Base-by-base conservation (phyloP, 495 filamentous ascomycete species). In the Thermochaetoides thermophila region DNA sequence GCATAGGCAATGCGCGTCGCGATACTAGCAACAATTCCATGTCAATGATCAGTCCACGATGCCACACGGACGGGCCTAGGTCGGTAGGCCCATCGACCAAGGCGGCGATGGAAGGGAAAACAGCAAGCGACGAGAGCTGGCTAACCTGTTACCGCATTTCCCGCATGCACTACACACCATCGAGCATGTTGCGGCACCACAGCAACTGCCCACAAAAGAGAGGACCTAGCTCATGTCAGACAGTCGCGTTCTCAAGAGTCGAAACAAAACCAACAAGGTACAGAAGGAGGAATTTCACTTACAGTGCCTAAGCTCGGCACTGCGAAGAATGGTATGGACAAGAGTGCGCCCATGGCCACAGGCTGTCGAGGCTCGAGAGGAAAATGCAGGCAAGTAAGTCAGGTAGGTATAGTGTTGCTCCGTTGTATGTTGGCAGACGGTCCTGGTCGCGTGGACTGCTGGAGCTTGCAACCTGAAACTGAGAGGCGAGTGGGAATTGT, bases 1-100 rank as follows among this genome's bases (percentile, higher is more conserved):
- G 91, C 89, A 59, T 96, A 97, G 49, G 81, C 86, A 57, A 97
- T 93, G 62, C 89, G 78, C 49, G 89, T 97, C 22, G 86, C 85
- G 62, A 94, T 85, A 56, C 84, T 92, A n/a, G n/a, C n/a, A n/a
- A n/a, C n/a, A n/a, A n/a, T n/a, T n/a, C n/a, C n/a, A n/a, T n/a
- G n/a, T n/a, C n/a, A n/a, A n/a, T n/a, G n/a, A n/a, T n/a, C n/a
- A n/a, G n/a, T n/a, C n/a, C n/a, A n/a, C n/a, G n/a, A n/a, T n/a
- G n/a, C n/a, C n/a, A n/a, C n/a, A n/a, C n/a, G n/a, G n/a, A n/a
- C n/a, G n/a, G n/a, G n/a, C n/a, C n/a, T n/a, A n/a, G n/a, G n/a
- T n/a, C n/a, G n/a, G n/a, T n/a, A n/a, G n/a, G n/a, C n/a, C n/a
- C n/a, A n/a, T n/a, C n/a, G n/a, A n/a, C n/a, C n/a, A n/a, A n/a